Percentiles rank a stretch among this genome's conserved stretches.
Evolutionary conservation across 306 rosid genomes (phyloP).

Genomic region (Sophora flavescens): DNA sequence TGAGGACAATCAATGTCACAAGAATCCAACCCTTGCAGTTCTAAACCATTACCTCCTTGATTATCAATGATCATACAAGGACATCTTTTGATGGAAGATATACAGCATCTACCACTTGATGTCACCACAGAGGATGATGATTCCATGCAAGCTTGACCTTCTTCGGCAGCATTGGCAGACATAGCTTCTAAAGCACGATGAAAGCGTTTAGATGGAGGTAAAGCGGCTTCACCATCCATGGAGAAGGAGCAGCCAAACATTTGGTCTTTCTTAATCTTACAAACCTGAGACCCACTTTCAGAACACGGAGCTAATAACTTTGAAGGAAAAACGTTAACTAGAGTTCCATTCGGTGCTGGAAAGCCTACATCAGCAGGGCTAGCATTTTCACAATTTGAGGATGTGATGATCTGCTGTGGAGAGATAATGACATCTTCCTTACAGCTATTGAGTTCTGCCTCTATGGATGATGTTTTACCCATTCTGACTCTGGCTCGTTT

Average conservation of each 20-base stretch:
- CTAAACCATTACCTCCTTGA: conserved; percentile 52
- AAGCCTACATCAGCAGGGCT: conserved; percentile 54
- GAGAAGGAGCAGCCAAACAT: conserved; percentile 60
- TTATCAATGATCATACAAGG: conserved; percentile 45
- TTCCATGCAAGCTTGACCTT: conserved; percentile 60
- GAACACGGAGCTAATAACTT: conserved; percentile 52
- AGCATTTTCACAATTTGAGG: conserved; percentile 55
- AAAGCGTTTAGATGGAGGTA: conserved; percentile 96
- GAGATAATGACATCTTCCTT: conserved; percentile 53
- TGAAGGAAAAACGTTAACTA: conserved; percentile 55
- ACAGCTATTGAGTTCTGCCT: conserved; percentile 51
- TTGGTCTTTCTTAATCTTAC: conserved; percentile 70
- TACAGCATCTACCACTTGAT: conserved; percentile 46
- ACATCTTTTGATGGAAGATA: conserved; percentile 46
- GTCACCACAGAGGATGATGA: conserved; percentile 49
- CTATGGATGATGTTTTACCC: conserved; percentile 67
- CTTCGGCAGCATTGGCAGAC: conserved; percentile 94
- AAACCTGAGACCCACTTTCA: conserved; percentile 61
- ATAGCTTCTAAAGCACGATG: conserved; percentile 99
- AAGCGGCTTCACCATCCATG: conserved; percentile 83
- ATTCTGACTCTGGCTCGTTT: conserved; percentile 98
- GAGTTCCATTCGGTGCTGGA: conserved; percentile 42
- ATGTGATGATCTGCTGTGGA: conserved; percentile 43
- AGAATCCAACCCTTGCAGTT: conserved; percentile 47
- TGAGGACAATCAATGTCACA: conserved; percentile 49